These are phyloP conservation scores for Hypoxylon lenormandii DNA, from an alignment of 495 filamentous ascomycete genomes.

Conservation along the genomic window DNA sequence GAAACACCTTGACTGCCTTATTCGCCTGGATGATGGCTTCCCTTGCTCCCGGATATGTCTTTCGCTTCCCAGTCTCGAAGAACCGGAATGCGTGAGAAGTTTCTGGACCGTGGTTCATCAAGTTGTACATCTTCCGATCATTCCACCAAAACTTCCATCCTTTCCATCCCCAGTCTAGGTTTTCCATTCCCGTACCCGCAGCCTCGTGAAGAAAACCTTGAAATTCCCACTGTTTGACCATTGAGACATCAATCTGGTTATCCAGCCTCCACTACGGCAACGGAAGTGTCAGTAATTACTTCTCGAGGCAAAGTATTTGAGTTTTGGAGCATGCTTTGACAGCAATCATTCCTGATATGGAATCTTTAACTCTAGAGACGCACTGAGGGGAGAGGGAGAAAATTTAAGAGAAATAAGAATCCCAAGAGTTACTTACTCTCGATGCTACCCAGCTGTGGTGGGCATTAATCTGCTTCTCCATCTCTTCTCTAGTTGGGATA, in stretches of 20 bases:
- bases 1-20: conserved; percentile 47
- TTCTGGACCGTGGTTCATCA: conserved; percentile 54
- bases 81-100: conserved; percentile 52
- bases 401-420: too few species aligned
- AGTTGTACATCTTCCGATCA: conserved; percentile 52
- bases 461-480: conserved; percentile 47
- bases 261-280: conserved; percentile 40
- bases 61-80: conserved; percentile 54
- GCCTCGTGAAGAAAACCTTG: conserved; percentile 52
- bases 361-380: too few species aligned
- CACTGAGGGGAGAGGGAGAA: too few species aligned
- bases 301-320: too few species aligned
- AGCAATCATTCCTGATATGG: too few species aligned
- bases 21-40: conserved; percentile 51
- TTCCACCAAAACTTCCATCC: conserved; percentile 55
- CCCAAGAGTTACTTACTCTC: too few species aligned
- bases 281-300: too few species aligned
- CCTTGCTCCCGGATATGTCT: conserved; percentile 46
- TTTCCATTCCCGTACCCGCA: conserved; percentile 57
- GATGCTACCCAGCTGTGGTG: conserved; percentile 52
- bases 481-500: conserved; percentile 45
- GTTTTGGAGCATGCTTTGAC: too few species aligned
- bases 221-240: conserved; percentile 53
- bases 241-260: conserved; percentile 27
- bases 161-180: conserved; percentile 54